Evolutionary conservation across 2,329 filamentous ascomycete genomes (phyloP).

Genomic region (Pseudogymnoascus sp.): DNA sequence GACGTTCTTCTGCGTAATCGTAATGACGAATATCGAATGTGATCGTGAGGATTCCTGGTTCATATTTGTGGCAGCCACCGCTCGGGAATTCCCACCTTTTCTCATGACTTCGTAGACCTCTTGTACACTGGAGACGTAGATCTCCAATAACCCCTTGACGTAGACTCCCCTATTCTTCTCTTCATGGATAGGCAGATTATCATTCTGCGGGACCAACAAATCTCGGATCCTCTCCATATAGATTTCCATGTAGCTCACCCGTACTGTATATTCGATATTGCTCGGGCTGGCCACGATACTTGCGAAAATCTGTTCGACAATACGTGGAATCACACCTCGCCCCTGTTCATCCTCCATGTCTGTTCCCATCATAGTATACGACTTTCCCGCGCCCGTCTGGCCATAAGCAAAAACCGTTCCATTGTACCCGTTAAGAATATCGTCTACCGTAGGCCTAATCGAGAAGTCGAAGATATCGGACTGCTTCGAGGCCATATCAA

Average conservation of each 20-base stretch:
- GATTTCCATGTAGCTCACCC: constrained; percentile 99
- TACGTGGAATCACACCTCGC: constrained; percentile 92
- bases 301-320: constrained; percentile 94
- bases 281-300: constrained; percentile 86
- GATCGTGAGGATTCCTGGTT: constrained; percentile 97
- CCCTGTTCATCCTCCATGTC: constrained; percentile 85
- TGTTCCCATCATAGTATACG: constrained; percentile 97
- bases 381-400: constrained; percentile 97
- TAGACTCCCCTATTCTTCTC: constrained; percentile 95
- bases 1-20: constrained; percentile 94
- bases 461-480: constrained; percentile 97
- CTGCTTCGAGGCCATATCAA: constrained; percentile 87
- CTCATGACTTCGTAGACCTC: constrained; percentile 97
- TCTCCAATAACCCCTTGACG: constrained; percentile 88
- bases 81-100: constrained; percentile 78
- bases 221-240: constrained; percentile 99
- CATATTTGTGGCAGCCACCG: constrained; percentile 97
- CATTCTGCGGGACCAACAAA: constrained; percentile 83
- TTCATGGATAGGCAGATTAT: constrained; percentile 95
- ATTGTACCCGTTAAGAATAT: constrained; percentile 98
- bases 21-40: constrained; percentile 96
- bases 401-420: constrained; percentile 98
- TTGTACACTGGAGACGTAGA: constrained; percentile 90
- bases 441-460: constrained; percentile 90
- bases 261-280: constrained; percentile 97